Evolutionary conservation across 768 basidiomycete genomes (phyloP).

Genomic region (Suillus lakei): DNA sequence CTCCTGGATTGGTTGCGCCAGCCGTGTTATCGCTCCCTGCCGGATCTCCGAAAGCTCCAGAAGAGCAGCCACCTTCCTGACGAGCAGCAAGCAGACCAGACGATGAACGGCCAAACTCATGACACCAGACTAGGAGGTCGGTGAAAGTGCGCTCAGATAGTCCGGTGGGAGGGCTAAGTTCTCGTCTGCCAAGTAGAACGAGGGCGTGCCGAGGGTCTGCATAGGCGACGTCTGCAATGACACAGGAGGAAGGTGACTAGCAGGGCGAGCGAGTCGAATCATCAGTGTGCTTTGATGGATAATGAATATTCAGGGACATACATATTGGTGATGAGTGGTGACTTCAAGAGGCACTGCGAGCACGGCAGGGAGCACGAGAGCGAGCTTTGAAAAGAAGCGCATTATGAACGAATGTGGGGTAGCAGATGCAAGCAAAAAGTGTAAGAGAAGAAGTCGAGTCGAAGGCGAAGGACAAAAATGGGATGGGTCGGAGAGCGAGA

Average conservation of each 20-base stretch:
- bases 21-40: background rate
- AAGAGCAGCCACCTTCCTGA: constrained; percentile 23
- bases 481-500: background rate
- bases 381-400: constrained; percentile 24
- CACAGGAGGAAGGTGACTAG: constrained; percentile 23
- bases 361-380: constrained; percentile 23
- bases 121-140: constrained; percentile 35
- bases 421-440: background rate
- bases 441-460: background rate
- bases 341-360: constrained; percentile 24
- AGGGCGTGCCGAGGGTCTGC: constrained; percentile 27
- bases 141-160: constrained; percentile 25
- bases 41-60: background rate
- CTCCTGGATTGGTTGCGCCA: background rate
- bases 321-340: constrained; percentile 1
- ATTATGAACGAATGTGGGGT: constrained; percentile 22
- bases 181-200: constrained; percentile 26
- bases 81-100: constrained; percentile 26
- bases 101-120: constrained; percentile 18
- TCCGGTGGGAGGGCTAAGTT: constrained; percentile 26
- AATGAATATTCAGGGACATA: too few relatives aligned
- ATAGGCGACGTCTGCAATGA: constrained; percentile 34
- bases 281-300: too few relatives aligned
- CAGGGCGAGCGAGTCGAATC: constrained; percentile 3
- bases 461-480: background rate